Base-by-base conservation (phyloP, 2,329 filamentous ascomycete genomes). In the Sporothrix pseudoabietina region DNA sequence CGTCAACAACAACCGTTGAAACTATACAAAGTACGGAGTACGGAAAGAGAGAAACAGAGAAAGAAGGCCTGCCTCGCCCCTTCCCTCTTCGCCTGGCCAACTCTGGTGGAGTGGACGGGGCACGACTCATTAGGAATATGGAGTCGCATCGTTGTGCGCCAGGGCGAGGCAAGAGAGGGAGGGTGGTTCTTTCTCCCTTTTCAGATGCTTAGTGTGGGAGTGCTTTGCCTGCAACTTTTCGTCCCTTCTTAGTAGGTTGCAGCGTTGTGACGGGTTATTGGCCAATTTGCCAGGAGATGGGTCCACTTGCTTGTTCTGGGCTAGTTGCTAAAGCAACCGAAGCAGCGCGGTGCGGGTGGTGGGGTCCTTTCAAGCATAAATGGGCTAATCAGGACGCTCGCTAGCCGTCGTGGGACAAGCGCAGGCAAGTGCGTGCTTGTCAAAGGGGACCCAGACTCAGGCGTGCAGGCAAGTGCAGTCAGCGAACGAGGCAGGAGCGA, bases 301-400 rank as follows among this genome's bases (percentile, higher is more conserved):
- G 14, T n/a, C 74, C 72, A 69, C 72, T 63, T 71, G 35, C 71
- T 66, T 4, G n/a, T 32, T 73, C 41, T 44, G n/a, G 71, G 71
- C 65, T 71, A 76, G 75, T 76, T 76, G 73, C 75, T 74, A 35
- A 75, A 76, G 75, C 75, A 76, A 76, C 75, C 59, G 68, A 63
- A 32, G 52, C 68, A 49, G 55, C 30, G 39, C 19, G 19, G 26
- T 71, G 59, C 30, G 72, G 47, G 44, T 12, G 32, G 57, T 47
- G 68, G 66, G 68, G 68, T 39, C 66, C 22, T 19, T 47, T 57
- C 68, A 73, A 71, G 72, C 72, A 66, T 71, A 52, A 69, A 54
- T 22, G 44, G 59, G 55, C 65, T 69, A 73, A 70, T 66, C 57
- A 73, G 22, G 65, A 73, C 54, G 41, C 52, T 61, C 39, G 55